Conservation (phyloP, 352 stramenopile genomes). For the Peronosclerospora sorghi region DNA sequence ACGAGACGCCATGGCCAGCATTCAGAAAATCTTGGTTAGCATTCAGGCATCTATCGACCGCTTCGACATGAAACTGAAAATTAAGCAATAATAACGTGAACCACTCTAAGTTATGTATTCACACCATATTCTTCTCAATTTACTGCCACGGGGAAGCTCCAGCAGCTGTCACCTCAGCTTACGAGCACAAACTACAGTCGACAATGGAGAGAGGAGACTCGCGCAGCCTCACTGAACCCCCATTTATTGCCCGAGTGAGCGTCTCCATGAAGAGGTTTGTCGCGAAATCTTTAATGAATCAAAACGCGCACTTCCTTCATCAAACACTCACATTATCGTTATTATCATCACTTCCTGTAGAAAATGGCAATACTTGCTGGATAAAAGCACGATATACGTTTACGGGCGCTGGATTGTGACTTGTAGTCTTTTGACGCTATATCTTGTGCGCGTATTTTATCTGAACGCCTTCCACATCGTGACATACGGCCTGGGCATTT, state of each 20-base stretch:
- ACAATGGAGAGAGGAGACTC: conserved; percentile 43
- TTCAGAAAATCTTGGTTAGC: conserved; percentile 35
- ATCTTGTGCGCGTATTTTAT: conserved; percentile 89
- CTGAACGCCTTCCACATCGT: conserved; percentile 97
- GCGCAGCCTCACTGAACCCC: conserved; percentile 57
- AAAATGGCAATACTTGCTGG: conserved; percentile 95
- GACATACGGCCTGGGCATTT: conserved; percentile 98
- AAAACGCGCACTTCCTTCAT: neutral
- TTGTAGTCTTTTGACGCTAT: conserved; percentile 75
- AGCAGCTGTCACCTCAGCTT: conserved; percentile 3
- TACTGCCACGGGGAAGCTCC: conserved; percentile 16
- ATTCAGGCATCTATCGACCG: conserved; percentile 29
- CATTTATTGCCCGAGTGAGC: conserved; percentile 67
- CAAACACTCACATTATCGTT: neutral
- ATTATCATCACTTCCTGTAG: conserved; percentile 21
- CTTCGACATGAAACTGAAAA: conserved; percentile 23
- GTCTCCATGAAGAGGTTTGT: conserved; percentile 69
- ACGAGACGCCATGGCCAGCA: conserved; percentile 28
- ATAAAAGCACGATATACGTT: conserved; percentile 96
- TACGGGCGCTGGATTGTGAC: conserved; percentile 89
- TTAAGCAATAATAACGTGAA: conserved; percentile 6
- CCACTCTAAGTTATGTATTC: conserved; percentile 1
- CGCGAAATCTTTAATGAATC: neutral
- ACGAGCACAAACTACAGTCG: neutral
- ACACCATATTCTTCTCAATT: conserved; percentile 9